phyloP scores from a whole-genome alignment of 805 yeast genomes.

The Myxozyma mucilagina region DNA sequence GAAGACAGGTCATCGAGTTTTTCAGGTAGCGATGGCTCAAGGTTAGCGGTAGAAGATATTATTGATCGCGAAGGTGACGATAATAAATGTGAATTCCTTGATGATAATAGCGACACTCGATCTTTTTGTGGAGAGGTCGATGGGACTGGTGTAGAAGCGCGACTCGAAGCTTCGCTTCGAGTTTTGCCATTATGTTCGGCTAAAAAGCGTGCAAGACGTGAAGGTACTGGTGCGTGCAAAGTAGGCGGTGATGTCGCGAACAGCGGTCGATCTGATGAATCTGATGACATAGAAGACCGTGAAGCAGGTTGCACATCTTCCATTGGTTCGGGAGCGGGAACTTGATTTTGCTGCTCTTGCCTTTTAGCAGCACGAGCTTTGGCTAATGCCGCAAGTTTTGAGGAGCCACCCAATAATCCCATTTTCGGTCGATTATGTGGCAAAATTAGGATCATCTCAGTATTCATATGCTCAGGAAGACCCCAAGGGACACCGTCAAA shows the following conservation, averaged over 20 bases:
- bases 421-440: background rate
- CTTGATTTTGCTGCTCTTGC: conserved; percentile 6
- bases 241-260: background rate
- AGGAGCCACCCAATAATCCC: conserved; percentile 34
- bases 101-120: background rate
- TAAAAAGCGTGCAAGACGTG: conserved; percentile 1
- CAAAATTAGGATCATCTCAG: background rate
- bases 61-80: background rate
- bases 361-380: conserved; percentile 41
- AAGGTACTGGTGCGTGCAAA: background rate
- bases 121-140: background rate
- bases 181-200: background rate
- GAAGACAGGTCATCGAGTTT: background rate
- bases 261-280: background rate
- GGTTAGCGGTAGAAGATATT: background rate
- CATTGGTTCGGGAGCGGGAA: conserved; percentile 2
- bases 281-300: background rate
- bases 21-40: background rate
- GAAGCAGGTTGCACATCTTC: conserved; percentile 8
- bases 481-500: conserved; percentile 25
- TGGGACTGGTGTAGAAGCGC: background rate
- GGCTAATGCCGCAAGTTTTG: conserved; percentile 54
- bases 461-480: background rate
- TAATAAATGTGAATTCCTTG: background rate
- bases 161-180: background rate